Evolutionary conservation across 2,329 filamentous ascomycete genomes (phyloP), one percentile per base, ranked within the genome.

Genomic region (Fusarium sp.): DNA sequence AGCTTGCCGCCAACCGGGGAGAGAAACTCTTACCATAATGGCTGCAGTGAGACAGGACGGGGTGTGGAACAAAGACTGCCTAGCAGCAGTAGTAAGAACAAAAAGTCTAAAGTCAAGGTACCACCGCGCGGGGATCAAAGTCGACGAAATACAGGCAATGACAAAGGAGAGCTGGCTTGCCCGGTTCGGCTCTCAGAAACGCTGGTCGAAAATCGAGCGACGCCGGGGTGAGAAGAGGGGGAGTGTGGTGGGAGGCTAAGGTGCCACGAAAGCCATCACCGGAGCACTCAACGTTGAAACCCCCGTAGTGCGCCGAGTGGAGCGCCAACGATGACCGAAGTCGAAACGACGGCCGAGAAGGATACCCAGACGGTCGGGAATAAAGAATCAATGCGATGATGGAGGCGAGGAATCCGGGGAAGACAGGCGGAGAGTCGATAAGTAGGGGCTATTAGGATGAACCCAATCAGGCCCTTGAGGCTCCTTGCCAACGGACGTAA

Each of bases 11-110:
- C 71, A 75, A 75, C 72, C 76, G 74, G 76, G 73, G 71, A 78
- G 73, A 71, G 76, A 75, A 75, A 70, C 70, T 76, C 83, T 84
- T 83, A 85, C 83, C 83, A 85, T 84, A 75, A 77, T 82, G 76
- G 77, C 75, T 77, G 76, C 76, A 76, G 75, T 74, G 72, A 77
- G 73, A 77, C 73, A 78, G 57, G 66, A 67, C 66, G 48, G 76
- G 72, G 72, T 74, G 72, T 74, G 72, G 66, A 74, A 74, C 72
- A 71, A 66, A 66, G 71, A 63, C 63, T 70, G 70, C 67, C 55
- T 66, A 66, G 61, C 27, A 66, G 66, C 45, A 62, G 56, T 42
- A 62, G 60, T 59, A 60, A 49, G 41, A 67, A 35, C 53, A 73
- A 72, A 73, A 74, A 72, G 74, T 70, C 72, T 70, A 74, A 72